Evolutionary conservation across 306 rosid species (phyloP).

Genomic region (barrel medic (Medicago truncatula)): DNA sequence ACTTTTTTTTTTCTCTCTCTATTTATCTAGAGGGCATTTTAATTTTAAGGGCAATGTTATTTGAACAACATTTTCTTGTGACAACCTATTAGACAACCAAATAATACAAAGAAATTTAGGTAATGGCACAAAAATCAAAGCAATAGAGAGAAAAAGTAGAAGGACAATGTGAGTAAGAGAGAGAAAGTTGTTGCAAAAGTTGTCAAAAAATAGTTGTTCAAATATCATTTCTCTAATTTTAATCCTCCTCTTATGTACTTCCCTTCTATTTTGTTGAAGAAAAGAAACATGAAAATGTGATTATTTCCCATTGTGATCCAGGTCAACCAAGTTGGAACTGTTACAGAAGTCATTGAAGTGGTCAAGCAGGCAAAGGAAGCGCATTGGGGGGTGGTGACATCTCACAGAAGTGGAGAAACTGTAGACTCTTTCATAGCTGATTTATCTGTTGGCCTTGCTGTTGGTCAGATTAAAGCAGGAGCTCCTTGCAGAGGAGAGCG

Average conservation of each 20-base stretch:
- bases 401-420: constrained; percentile 96
- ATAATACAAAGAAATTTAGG: no score
- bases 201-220: no score
- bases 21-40: constrained; percentile 26
- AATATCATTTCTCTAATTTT: no score
- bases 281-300: constrained; percentile 32
- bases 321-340: constrained; percentile 95
- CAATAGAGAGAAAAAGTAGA: no score
- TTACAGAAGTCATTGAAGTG: constrained; percentile 87
- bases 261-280: constrained; percentile 22
- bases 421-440: constrained; percentile 90
- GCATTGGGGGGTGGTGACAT: constrained; percentile 81
- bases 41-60: no score
- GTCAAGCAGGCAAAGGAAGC: constrained; percentile 88
- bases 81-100: no score
- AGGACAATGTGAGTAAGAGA: no score
- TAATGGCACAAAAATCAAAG: no score
- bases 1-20: not conserved
- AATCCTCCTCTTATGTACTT: constrained; percentile 19
- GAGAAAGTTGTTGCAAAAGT: no score
- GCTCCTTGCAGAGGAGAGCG: constrained; percentile 99
- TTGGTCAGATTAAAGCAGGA: constrained; percentile 92
- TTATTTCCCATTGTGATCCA: constrained; percentile 44
- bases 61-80: no score
- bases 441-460: constrained; percentile 88